A percentile compares a stretch with the other conserved stretches of the same genome.
phyloP scores from a whole-genome alignment of 805 yeast genomes.

The Maudiozyma pseudohumilis region DNA sequence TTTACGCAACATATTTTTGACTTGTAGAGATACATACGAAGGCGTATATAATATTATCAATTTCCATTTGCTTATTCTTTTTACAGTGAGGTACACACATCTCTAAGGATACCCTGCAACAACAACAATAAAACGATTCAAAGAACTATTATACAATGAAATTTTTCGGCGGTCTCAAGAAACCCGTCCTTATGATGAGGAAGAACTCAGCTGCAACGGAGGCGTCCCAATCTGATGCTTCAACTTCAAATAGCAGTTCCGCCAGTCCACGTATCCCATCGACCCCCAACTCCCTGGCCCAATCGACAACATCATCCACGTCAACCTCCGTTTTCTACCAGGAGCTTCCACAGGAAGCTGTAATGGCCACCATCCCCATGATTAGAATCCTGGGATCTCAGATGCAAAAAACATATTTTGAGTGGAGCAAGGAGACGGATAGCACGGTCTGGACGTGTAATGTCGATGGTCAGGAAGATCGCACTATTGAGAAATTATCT shows the following conservation, averaged over 20 bases:
- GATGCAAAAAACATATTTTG: constrained; percentile 9
- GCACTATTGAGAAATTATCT: background rate
- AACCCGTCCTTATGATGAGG: constrained; percentile 7
- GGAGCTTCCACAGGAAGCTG: constrained; percentile 9
- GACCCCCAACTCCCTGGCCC: background rate
- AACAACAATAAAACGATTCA: background rate
- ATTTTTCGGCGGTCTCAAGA: constrained; percentile 6
- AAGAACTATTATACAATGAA: constrained; percentile 2
- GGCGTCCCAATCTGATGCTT: background rate
- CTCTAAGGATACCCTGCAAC: too few species aligned
- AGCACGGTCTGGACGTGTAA: constrained; percentile 1
- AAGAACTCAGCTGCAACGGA: background rate
- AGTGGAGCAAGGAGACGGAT: constrained; percentile 3
- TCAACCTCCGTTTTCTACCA: constrained; percentile 4
- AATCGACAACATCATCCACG: background rate
- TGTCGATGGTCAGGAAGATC: background rate
- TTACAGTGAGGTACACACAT: too few species aligned
- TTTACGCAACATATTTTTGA: too few species aligned
- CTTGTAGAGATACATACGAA: too few species aligned
- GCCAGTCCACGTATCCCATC: constrained; percentile 1
- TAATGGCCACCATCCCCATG: constrained; percentile 9
- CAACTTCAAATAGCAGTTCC: constrained; percentile 2
- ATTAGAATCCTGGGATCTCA: constrained; percentile 12
- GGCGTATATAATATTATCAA: too few species aligned
- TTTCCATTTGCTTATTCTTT: too few species aligned